Evolutionary conservation across 306 rosid genomes (phyloP).

Genomic region (Geum urbanum): DNA sequence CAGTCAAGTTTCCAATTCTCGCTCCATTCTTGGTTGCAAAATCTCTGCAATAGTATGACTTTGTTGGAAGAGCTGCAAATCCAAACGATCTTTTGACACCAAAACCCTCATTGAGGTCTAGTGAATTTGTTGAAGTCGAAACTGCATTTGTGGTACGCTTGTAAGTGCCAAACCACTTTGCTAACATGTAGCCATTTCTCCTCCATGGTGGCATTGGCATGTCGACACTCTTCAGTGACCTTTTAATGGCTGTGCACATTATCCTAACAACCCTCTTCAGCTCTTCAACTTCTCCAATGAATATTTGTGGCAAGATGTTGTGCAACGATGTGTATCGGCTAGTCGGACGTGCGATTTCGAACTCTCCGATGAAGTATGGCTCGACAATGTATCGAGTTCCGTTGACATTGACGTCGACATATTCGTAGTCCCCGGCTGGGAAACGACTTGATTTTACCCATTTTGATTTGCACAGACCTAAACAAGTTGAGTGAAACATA

Average conservation of each 20-base stretch:
- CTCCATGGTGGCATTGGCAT: constrained; percentile 82
- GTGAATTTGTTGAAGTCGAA: constrained; percentile 23
- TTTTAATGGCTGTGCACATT: constrained; percentile 63
- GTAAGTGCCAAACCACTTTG: constrained; percentile 74
- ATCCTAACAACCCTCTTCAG: constrained; percentile 48
- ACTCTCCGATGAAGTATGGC: constrained; percentile 42
- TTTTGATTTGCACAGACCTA: constrained; percentile 88
- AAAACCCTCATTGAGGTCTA: constrained; percentile 1
- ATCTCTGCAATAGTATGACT: constrained; percentile 41
- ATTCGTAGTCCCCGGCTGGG: constrained; percentile 68
- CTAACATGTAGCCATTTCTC: constrained; percentile 60
- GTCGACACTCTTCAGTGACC: constrained; percentile 50
- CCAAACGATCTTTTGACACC: constrained; percentile 30
- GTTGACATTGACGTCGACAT: constrained; percentile 44
- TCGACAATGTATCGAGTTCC: constrained; percentile 67
- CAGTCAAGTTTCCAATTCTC: constrained; percentile 51
- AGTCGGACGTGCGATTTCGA: constrained; percentile 78
- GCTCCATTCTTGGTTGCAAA: constrained; percentile 31
- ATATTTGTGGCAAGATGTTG: constrained; percentile 49
- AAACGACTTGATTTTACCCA: constrained; percentile 51
- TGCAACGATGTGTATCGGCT: constrained; percentile 43
- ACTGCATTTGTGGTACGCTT: constrained; percentile 54
- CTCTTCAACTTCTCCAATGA: constrained; percentile 53
- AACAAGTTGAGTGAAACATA: neutral
- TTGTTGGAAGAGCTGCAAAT: constrained; percentile 33